Conservation (phyloP, 306 rosid genomes). For the Vigna nakashimae region DNA sequence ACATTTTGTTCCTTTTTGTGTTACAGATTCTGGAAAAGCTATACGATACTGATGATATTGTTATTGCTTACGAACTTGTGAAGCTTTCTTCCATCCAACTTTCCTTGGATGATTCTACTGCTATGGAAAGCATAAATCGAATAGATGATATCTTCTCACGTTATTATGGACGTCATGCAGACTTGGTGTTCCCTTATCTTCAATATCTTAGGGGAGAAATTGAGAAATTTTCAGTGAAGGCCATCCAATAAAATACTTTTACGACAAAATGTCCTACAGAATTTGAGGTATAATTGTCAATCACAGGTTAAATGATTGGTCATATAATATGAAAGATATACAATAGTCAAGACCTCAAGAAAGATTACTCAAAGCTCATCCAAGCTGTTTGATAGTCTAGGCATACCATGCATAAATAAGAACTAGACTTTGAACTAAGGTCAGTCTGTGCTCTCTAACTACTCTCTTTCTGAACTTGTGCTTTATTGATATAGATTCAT, state of each 20-base stretch:
- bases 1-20: slow-evolving; percentile 15
- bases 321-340: slow-evolving; percentile 18
- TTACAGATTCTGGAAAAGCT: slow-evolving; percentile 87
- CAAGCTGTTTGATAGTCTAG: slow-evolving; percentile 31
- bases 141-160: slow-evolving; percentile 61
- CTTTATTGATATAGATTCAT: slow-evolving; percentile 30
- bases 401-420: slow-evolving; percentile 15
- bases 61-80: slow-evolving; percentile 84
- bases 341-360: slow-evolving; percentile 19
- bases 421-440: slow-evolving; percentile 35
- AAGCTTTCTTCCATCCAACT: slow-evolving; percentile 84
- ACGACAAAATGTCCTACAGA: slow-evolving; percentile 14
- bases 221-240: slow-evolving; percentile 41
- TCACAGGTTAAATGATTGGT: slow-evolving; percentile 31
- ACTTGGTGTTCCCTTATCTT: slow-evolving; percentile 69
- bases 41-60: slow-evolving; percentile 73
- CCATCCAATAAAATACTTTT: slow-evolving; percentile 39
- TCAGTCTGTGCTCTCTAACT: slow-evolving; percentile 28
- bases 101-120: slow-evolving; percentile 58
- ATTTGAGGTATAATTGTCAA: slow-evolving; percentile 29
- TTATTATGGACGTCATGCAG: slow-evolving; percentile 72
- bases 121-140: slow-evolving; percentile 54
- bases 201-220: slow-evolving; percentile 50
- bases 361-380: slow-evolving; percentile 35
- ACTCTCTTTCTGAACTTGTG: slow-evolving; percentile 20